Conservation (phyloP, 2,329 filamentous ascomycete species). For the Xylariaceae sp. region DNA sequence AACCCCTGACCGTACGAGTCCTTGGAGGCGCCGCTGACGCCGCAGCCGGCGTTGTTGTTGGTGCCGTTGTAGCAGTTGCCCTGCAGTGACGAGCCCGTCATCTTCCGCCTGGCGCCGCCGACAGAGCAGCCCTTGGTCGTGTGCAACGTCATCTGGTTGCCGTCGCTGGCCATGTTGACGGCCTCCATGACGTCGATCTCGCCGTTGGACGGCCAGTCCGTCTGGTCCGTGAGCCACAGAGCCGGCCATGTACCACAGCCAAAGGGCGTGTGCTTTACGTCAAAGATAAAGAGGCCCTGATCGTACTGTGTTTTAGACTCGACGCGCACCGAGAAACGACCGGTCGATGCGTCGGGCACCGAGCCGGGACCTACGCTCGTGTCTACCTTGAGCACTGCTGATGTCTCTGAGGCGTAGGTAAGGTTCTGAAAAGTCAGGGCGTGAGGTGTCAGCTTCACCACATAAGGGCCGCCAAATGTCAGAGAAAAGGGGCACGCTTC, state of each 20-base stretch:
- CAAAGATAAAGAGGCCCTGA: slow-evolving; percentile 62
- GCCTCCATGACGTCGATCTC: slow-evolving; percentile 61
- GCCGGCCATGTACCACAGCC: slow-evolving; percentile 62
- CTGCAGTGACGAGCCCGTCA: slow-evolving; percentile 40
- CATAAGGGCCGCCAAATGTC: not conserved
- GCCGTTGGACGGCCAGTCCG: slow-evolving; percentile 57
- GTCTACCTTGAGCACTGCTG: slow-evolving; percentile 57
- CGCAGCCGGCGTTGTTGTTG: slow-evolving; percentile 53
- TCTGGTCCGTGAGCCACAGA: slow-evolving; percentile 58
- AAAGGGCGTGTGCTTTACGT: slow-evolving; percentile 57
- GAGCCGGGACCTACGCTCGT: slow-evolving; percentile 46
- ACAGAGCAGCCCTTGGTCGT: slow-evolving; percentile 48
- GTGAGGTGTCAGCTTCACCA: slow-evolving; percentile 1
- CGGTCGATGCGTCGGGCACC: slow-evolving; percentile 47
- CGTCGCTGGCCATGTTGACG: slow-evolving; percentile 47
- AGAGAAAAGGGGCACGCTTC: slow-evolving; percentile 7
- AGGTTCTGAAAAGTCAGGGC: slow-evolving; percentile 45
- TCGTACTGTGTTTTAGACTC: slow-evolving; percentile 56
- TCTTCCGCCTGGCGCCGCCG: slow-evolving; percentile 47
- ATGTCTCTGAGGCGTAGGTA: slow-evolving; percentile 49
- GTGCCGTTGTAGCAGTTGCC: slow-evolving; percentile 46
- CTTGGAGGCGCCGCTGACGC: slow-evolving; percentile 37
- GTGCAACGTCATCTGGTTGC: slow-evolving; percentile 58
- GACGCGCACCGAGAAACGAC: slow-evolving; percentile 59
- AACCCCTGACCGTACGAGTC: slow-evolving; percentile 46